Base-by-base conservation (phyloP, 495 filamentous ascomycete species). In the Aspergillus haitiensis region DNA sequence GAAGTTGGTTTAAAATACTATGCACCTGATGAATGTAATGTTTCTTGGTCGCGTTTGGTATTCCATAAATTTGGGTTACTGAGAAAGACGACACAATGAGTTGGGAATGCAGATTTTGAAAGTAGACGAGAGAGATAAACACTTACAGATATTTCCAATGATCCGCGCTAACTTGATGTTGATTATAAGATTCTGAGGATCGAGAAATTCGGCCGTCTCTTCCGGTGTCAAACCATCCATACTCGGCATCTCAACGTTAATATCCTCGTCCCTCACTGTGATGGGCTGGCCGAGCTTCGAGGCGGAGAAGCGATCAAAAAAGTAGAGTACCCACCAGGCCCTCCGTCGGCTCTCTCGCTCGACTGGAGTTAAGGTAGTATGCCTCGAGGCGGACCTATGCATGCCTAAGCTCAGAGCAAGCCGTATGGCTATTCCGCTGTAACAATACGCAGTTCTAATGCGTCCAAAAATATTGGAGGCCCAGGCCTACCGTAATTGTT, bases 271-370 rank as follows among this genome's bases (percentile, higher is more conserved):
- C 31, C 62, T 58, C 21, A 70, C 52, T 42, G 62, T 52, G 11
- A 70, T 50, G 7, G 67, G 67, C 15, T 67, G 63, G 10, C 67
- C 67, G 27, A 70, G 55, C 52, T 65, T 70, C 4, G 65, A 67
- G 45, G 62, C 64, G 5, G 59, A 64, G 16, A 70, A 55, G 9
- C 65, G 62, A 36, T 70, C 67, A 42, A 64, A 59, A n/a, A 57
- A 63, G 45, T 70, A 70, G 7, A 70, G 48, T 18, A 60, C 64
- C 67, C 67, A 70, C 67, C 67, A 70, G n/a, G 64, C 59, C 21
- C 67, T 62, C 47, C 56, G 60, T 34, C 67, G 64, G 48, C 62
- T 58, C 42, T 70, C 67, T 34, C 64, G 60, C 49, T 70, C 65
- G 5, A 70, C 60, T 2, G 67, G 52, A 8, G 55, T 55, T 15